phyloP scores from a whole-genome alignment of 176 grass and related monocot genomes.

The barley (Hordeum vulgare) region MorexV3_pseudomolecules_assembly NC_058519.1:491161177-491161676 shows the following conservation, averaged over 20 bases:
- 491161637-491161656: neutral
- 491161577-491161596: neutral
- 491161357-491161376: conserved; percentile 83
- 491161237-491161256: conserved; percentile 22
- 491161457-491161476: conserved; percentile 13
- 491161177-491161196: no score
- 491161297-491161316: conserved; percentile 69
- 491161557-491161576: conserved; percentile 2
- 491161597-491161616: neutral
- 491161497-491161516: conserved; percentile 83
- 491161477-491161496: conserved; percentile 19
- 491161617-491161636: neutral
- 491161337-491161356: conserved; percentile 79
- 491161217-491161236: no score
- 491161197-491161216: no score
- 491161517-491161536: conserved; percentile 76
- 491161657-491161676: conserved; percentile 10
- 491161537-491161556: conserved; percentile 98
- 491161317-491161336: conserved; percentile 85
- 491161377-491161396: neutral
- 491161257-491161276: conserved; percentile 35
- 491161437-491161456: neutral
- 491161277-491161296: conserved; percentile 90
- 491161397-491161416: neutral
- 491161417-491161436: neutral